These are phyloP conservation scores for Vigna unguiculata DNA, from an alignment of 306 rosid genomes.

Conservation along the genomic window DNA sequence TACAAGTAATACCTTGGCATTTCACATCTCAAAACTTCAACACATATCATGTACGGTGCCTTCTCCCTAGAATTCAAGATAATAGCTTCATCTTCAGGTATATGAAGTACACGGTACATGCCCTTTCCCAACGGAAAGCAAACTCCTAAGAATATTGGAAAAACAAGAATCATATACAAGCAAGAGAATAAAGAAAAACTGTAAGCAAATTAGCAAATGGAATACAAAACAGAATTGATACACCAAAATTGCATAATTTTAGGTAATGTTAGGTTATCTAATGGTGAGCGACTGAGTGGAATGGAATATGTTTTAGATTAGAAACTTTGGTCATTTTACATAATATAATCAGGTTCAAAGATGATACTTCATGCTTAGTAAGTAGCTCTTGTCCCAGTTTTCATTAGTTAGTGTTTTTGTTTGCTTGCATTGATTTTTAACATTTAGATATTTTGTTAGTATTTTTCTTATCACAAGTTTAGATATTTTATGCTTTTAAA, in stretches of 20 bases:
- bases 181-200: conserved; percentile 34
- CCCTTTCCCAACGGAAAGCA: conserved; percentile 96
- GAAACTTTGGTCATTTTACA: neutral
- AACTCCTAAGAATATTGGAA: conserved; percentile 62
- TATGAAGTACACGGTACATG: conserved; percentile 80
- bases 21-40: conserved; percentile 91
- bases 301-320: neutral
- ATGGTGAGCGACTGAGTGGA: neutral
- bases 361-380: neutral
- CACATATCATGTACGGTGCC: conserved; percentile 90
- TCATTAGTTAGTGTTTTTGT: neutral
- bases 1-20: conserved; percentile 68
- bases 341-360: neutral
- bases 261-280: neutral
- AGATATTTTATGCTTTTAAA: neutral
- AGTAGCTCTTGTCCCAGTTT: neutral
- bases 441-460: neutral
- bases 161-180: conserved; percentile 45
- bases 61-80: conserved; percentile 97
- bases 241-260: conserved; percentile 27
- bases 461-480: neutral
- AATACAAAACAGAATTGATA: conserved; percentile 32
- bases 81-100: conserved; percentile 95
- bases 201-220: neutral
- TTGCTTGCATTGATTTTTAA: neutral